Conservation (phyloP, 2,329 filamentous ascomycete species). For the Blastomyces gilchristii region DNA sequence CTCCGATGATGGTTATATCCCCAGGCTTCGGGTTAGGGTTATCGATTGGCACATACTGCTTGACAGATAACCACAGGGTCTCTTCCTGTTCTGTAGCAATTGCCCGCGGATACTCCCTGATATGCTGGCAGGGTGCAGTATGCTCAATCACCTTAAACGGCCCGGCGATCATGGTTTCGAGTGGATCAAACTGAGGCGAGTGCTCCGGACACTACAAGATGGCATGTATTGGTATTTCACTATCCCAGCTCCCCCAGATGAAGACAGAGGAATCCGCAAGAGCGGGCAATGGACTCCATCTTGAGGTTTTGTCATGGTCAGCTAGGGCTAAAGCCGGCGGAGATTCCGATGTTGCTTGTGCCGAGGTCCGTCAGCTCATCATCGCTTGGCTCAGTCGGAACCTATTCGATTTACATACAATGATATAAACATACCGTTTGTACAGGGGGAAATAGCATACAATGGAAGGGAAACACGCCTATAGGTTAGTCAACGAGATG, state of each 20-base stretch:
- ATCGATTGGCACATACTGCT: slow-evolving; percentile 74
- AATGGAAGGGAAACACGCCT: too few species aligned
- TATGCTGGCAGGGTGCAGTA: slow-evolving; percentile 61
- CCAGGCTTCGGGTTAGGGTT: slow-evolving; percentile 59
- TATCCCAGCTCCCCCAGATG: neutral
- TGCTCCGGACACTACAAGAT: neutral
- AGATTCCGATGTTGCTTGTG: neutral
- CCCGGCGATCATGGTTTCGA: slow-evolving; percentile 10
- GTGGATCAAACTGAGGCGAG: neutral
- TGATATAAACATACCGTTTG: too few species aligned
- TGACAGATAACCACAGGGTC: slow-evolving; percentile 61
- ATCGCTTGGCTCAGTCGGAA: too few species aligned
- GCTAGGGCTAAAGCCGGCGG: neutral
- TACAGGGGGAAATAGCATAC: too few species aligned
- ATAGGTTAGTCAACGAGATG: too few species aligned
- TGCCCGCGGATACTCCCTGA: slow-evolving; percentile 68
- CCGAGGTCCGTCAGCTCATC: neutral
- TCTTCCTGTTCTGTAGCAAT: slow-evolving; percentile 66
- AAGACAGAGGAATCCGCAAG: neutral
- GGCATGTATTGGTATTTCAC: neutral
- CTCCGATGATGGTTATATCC: slow-evolving; percentile 74
- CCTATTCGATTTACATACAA: too few species aligned
- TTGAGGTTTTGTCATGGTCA: neutral
- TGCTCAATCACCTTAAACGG: slow-evolving; percentile 58
- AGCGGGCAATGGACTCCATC: neutral